Conservation (phyloP, 768 basidiomycete species). For the Hygrophorus russula region DNA sequence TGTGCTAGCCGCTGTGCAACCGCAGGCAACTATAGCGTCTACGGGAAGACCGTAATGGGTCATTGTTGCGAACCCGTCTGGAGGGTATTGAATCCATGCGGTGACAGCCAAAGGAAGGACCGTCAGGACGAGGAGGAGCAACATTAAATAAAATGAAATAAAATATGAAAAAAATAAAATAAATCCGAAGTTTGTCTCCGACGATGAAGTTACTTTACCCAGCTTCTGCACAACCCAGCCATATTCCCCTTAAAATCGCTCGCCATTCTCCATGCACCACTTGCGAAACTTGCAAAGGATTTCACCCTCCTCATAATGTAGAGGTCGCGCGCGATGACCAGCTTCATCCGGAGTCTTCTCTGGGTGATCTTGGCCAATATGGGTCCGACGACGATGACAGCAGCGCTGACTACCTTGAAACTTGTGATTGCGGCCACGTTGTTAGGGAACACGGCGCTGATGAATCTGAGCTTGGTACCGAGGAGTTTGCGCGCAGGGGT, state of each 20-base stretch:
- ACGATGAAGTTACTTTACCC: slow-evolving; percentile 63
- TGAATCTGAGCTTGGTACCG: slow-evolving; percentile 38
- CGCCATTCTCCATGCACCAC: slow-evolving; percentile 63
- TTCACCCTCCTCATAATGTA: slow-evolving; percentile 51
- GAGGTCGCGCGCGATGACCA: slow-evolving; percentile 48
- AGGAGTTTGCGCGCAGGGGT: slow-evolving; percentile 61
- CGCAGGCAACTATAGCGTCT: slow-evolving; percentile 61
- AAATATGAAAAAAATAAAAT: too few relatives aligned
- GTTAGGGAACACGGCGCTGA: slow-evolving; percentile 59
- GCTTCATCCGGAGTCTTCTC: slow-evolving; percentile 32
- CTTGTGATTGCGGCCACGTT: slow-evolving; percentile 62
- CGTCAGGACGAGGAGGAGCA: too few relatives aligned
- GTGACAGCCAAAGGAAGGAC: too few relatives aligned
- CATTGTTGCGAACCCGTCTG: slow-evolving; percentile 57
- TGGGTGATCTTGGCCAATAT: slow-evolving; percentile 50
- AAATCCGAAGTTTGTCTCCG: neutral
- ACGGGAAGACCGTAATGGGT: slow-evolving; percentile 59
- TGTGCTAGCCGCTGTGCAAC: slow-evolving; percentile 58
- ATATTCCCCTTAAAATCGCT: slow-evolving; percentile 66
- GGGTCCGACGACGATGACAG: slow-evolving; percentile 61
- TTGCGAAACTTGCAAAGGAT: slow-evolving; percentile 58
- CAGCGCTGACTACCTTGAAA: slow-evolving; percentile 38
- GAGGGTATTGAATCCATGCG: slow-evolving; percentile 54
- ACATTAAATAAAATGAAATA: too few relatives aligned
- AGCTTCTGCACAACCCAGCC: slow-evolving; percentile 39